phyloP scores from a whole-genome alignment of 1,284 basidiomycete species.

The Papiliotrema terrestris region DNA sequence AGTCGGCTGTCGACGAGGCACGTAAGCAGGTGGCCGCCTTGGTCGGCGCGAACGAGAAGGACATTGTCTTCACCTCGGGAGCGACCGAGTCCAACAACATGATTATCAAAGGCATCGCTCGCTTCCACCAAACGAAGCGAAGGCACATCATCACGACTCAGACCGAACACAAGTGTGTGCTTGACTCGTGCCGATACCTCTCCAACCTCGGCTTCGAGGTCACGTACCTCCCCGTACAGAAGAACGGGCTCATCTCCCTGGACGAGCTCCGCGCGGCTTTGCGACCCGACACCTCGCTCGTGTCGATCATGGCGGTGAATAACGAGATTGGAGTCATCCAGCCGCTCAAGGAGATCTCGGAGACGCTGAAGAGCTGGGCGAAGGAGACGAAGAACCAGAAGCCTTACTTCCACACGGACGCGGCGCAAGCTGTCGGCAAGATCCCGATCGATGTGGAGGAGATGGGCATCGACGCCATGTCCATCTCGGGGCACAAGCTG shows the following conservation, averaged over 20 bases:
- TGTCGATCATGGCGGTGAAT: slow-evolving; percentile 98
- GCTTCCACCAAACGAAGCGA: slow-evolving; percentile 88
- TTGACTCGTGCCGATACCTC: slow-evolving; percentile 94
- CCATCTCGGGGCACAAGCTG: slow-evolving; percentile 94
- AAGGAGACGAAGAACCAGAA: slow-evolving; percentile 64
- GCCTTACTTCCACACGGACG: slow-evolving; percentile 97
- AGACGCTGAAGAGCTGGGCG: slow-evolving; percentile 57
- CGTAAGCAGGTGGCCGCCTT: slow-evolving; percentile 87
- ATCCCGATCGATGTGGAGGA: slow-evolving; percentile 89
- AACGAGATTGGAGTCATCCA: slow-evolving; percentile 99
- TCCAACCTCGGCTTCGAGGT: slow-evolving; percentile 97
- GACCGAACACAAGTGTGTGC: slow-evolving; percentile 97
- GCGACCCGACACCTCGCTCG: slow-evolving; percentile 76
- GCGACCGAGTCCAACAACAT: slow-evolving; percentile 99
- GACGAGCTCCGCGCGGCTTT: slow-evolving; percentile 75
- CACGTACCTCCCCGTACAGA: slow-evolving; percentile 90
- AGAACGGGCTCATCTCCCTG: slow-evolving; percentile 78
- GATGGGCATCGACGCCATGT: slow-evolving; percentile 93
- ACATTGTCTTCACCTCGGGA: slow-evolving; percentile 96
- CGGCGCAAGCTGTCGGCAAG: slow-evolving; percentile 93
- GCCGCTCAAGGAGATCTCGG: slow-evolving; percentile 92
- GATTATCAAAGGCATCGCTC: slow-evolving; percentile 94
- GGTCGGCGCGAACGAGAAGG: slow-evolving; percentile 91
- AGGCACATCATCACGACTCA: slow-evolving; percentile 87
- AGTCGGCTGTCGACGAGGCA: slow-evolving; percentile 87